These are phyloP conservation scores for Erodium maritimum DNA, from an alignment of 345 rosid genomes.

Conservation along the genomic window DNA sequence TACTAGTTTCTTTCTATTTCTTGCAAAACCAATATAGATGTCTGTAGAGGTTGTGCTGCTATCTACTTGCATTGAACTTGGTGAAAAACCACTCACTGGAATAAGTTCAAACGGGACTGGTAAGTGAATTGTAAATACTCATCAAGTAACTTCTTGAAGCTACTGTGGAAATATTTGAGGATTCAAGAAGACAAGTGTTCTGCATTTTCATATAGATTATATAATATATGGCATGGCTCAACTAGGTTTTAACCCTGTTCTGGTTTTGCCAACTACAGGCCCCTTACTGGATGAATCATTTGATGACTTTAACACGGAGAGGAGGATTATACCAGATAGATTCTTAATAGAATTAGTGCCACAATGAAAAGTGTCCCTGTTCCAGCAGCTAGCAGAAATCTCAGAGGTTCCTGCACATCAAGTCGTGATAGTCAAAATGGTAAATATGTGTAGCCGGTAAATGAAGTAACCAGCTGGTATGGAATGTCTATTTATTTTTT, in stretches of 20 bases:
- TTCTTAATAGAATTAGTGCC: constrained; percentile 65
- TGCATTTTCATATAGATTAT: neutral
- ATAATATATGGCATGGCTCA: neutral
- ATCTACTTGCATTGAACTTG: neutral
- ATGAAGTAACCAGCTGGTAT: neutral
- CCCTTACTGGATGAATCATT: neutral
- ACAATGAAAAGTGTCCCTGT: constrained; percentile 85
- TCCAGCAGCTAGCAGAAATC: constrained; percentile 82
- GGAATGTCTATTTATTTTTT: too few species aligned
- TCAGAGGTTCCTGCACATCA: constrained; percentile 65
- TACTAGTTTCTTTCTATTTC: neutral
- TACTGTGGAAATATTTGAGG: neutral
- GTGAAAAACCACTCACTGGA: neutral
- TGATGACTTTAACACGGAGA: neutral
- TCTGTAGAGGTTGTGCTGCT: neutral
- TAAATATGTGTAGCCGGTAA: neutral
- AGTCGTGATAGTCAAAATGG: neutral
- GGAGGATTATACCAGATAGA: constrained; percentile 56
- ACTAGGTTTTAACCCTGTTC: neutral
- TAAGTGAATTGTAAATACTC: neutral
- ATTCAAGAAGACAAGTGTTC: neutral
- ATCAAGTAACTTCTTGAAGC: neutral
- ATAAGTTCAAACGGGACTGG: neutral
- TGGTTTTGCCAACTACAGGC: neutral
- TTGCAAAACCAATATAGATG: neutral